phyloP scores from a whole-genome alignment of 108 stramenopile genomes.

The Hondaea fermentalgiana region DNA sequence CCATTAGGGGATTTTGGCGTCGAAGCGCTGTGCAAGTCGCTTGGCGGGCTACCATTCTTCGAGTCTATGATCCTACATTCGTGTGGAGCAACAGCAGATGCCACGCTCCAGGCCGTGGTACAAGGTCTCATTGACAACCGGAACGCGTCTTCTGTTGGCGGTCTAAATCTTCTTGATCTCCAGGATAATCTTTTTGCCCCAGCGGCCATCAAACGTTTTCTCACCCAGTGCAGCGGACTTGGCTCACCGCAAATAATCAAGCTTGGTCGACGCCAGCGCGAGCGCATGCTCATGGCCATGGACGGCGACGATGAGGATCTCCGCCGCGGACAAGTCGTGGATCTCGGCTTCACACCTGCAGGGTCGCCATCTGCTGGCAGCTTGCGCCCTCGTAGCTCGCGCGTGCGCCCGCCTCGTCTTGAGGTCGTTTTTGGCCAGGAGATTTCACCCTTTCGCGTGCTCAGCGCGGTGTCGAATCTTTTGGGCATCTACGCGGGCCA shows the following conservation, averaged over 20 bases:
- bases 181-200: neutral
- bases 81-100: neutral
- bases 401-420: neutral
- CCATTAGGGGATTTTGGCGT: neutral
- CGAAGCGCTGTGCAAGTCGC: neutral
- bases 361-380: neutral
- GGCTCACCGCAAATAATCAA: neutral
- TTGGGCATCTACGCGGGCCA: neutral
- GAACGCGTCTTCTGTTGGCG: neutral
- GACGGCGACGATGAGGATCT: neutral
- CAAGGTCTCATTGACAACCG: neutral
- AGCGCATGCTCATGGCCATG: neutral
- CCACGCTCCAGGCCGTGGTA: neutral
- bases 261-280: neutral
- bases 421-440: neutral
- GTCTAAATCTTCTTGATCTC: neutral
- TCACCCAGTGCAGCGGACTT: neutral
- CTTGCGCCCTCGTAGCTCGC: too few species aligned
- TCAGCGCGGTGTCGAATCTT: neutral
- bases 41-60: neutral
- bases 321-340: neutral
- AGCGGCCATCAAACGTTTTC: neutral
- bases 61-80: neutral
- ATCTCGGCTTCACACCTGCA: neutral
- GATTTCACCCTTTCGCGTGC: neutral